Evolutionary conservation across 2,329 filamentous ascomycete genomes (phyloP), one percentile per base, ranked within the genome.

Genomic region (Sclerotinia glacialis): DNA sequence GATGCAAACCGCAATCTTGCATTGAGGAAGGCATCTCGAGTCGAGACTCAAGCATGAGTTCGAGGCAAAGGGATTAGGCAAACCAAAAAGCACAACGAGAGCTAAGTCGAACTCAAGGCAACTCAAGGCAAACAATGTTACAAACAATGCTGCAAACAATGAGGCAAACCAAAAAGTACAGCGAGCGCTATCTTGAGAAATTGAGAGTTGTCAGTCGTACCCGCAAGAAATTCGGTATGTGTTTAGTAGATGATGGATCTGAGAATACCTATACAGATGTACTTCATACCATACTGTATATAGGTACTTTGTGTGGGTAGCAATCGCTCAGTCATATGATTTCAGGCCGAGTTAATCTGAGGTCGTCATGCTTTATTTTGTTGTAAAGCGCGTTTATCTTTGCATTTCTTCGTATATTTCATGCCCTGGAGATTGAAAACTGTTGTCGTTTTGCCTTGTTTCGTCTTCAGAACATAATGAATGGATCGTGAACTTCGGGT

Each of bases 241-340:
- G 18, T 44, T 44, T 21, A 21, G 26, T 56, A 58, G 37, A 58
- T 58, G 8, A 58, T 44, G 54, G 31, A 58, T 58, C 28, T 53
- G n/a, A n/a, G n/a, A n/a, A n/a, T n/a, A n/a, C n/a, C n/a, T n/a
- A n/a, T n/a, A n/a, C n/a, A n/a, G n/a, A n/a, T n/a, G n/a, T n/a
- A n/a, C n/a, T n/a, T n/a, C n/a, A n/a, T n/a, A n/a, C n/a, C n/a
- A n/a, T n/a, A n/a, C n/a, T n/a, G n/a, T n/a, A n/a, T n/a, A n/a
- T n/a, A n/a, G 34, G 34, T 12, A 37, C 52, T n/a, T 34, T 54
- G 5, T 31, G 21, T 54, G 21, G 50, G 5, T 34, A 14, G 18
- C 18, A 54, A n/a, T 37, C 28, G 14, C 21, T 37, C 28, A 37
- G 6, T 31, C 18, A 14, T 54, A 21, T n/a, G 21, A 37, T 21